A percentile compares a stretch with the other conserved stretches of the same genome.
Evolutionary conservation across 2,329 filamentous ascomycete genomes (phyloP).

Genomic region (Cladorrhinum sp.): DNA sequence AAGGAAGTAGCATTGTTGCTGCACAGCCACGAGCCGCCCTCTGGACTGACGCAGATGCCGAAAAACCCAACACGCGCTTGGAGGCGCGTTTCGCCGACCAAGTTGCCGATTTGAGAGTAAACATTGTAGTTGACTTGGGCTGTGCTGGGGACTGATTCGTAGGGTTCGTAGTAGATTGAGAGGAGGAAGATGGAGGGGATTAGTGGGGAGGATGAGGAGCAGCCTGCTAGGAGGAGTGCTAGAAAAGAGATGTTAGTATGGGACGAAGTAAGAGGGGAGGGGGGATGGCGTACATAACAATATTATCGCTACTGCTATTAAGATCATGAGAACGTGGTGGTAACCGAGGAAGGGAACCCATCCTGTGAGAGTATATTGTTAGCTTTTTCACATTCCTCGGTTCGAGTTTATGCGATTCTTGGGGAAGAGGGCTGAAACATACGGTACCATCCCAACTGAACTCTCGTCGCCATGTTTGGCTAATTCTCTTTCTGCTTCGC

Average conservation of each 20-base stretch:
- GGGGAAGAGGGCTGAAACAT: slow-evolving; percentile 29
- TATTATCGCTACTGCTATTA: slow-evolving; percentile 92
- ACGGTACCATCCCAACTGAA: slow-evolving; percentile 51
- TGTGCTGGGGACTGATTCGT: slow-evolving; percentile 76
- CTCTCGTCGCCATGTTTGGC: slow-evolving; percentile 33
- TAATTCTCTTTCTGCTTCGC: slow-evolving; percentile 9
- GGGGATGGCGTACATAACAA: slow-evolving; percentile 72
- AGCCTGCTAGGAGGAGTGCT: slow-evolving; percentile 92
- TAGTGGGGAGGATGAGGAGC: slow-evolving; percentile 90
- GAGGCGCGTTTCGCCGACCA: slow-evolving; percentile 78
- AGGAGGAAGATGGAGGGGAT: slow-evolving; percentile 97
- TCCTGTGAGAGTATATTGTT: slow-evolving; percentile 39
- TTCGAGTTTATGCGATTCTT: not conserved
- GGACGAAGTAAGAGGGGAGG: slow-evolving; percentile 5
- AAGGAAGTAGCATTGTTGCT: slow-evolving; percentile 95
- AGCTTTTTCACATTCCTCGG: not conserved
- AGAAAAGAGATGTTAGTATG: slow-evolving; percentile 12
- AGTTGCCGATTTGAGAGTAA: slow-evolving; percentile 80
- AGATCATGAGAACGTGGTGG: slow-evolving; percentile 92
- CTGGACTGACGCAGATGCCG: slow-evolving; percentile 91
- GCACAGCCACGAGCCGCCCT: slow-evolving; percentile 89
- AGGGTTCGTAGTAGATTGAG: slow-evolving; percentile 92
- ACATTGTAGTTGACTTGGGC: slow-evolving; percentile 89
- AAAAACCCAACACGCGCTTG: slow-evolving; percentile 97
- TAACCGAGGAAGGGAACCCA: slow-evolving; percentile 69